A percentile compares a stretch with the other conserved stretches of the same genome.
Conservation (phyloP, 2,329 filamentous ascomycete species). For the Decorospora gaudefroyi region DNA sequence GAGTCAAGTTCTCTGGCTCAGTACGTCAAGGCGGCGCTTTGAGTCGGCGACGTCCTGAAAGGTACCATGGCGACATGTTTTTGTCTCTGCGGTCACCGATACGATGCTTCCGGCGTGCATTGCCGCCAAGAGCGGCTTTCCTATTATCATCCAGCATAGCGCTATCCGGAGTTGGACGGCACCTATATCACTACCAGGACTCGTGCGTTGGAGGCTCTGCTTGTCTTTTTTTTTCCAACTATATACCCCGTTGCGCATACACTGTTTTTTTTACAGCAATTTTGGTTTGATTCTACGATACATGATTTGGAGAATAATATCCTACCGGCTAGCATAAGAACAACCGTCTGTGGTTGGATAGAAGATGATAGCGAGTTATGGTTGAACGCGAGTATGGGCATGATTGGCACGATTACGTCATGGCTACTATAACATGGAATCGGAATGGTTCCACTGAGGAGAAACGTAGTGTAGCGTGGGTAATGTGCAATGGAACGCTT, state of each 20-base stretch:
- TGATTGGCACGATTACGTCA: too few relatives aligned
- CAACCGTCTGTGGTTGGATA: not conserved
- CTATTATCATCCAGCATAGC: conserved; percentile 3
- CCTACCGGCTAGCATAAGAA: not conserved
- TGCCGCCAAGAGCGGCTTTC: not conserved
- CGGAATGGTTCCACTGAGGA: too few relatives aligned
- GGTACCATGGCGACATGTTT: not conserved
- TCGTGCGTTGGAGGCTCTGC: not conserved
- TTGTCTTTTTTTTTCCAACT: conserved; percentile 1
- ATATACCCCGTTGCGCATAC: conserved; percentile 8
- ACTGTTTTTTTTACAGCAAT: not conserved
- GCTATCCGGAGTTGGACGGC: not conserved
- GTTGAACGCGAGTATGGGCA: too few relatives aligned
- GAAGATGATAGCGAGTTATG: too few relatives aligned
- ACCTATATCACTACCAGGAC: too few relatives aligned
- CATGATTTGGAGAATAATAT: not conserved
- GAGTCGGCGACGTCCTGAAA: not conserved
- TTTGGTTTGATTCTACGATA: not conserved
- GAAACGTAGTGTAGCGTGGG: too few relatives aligned
- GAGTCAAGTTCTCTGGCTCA: conserved; percentile 29
- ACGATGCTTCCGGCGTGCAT: not conserved
- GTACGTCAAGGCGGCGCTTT: conserved; percentile 21
- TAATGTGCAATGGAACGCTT: not conserved
- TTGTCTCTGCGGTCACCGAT: not conserved
- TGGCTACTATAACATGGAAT: too few relatives aligned